phyloP scores from a whole-genome alignment of 1,284 basidiomycete genomes.

The Cryptococcus floricola region DNA sequence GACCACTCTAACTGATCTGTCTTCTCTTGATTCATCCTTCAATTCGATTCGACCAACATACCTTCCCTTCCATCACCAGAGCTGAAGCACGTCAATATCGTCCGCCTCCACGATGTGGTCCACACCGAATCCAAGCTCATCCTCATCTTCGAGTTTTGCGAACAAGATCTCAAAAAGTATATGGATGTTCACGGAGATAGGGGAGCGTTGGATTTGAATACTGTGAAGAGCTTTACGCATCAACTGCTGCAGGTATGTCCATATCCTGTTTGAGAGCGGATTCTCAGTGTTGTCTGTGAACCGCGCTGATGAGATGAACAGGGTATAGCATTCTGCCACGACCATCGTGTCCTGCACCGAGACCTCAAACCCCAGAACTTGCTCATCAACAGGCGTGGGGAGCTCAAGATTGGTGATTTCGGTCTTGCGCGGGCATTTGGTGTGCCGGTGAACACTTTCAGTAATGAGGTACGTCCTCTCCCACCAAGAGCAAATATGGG shows the following conservation, averaged over 20 bases:
- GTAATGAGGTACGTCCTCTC: conserved; percentile 72
- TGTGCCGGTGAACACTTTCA: conserved; percentile 95
- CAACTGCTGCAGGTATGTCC: conserved; percentile 41
- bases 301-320: conserved; percentile 54
- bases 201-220: conserved; percentile 62
- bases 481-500: background rate
- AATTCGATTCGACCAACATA: background rate
- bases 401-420: conserved; percentile 92
- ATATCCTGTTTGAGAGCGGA: background rate
- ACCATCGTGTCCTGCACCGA: conserved; percentile 91
- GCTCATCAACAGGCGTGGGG: conserved; percentile 83
- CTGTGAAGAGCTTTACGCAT: conserved; percentile 64
- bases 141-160: conserved; percentile 78
- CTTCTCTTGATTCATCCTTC: background rate
- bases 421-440: conserved; percentile 95
- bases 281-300: conserved; percentile 40
- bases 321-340: conserved; percentile 91
- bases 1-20: background rate
- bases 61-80: conserved; percentile 52
- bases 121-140: conserved; percentile 96
- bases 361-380: conserved; percentile 98
- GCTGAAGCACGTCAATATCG: conserved; percentile 91
- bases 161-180: conserved; percentile 83
- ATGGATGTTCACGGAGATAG: conserved; percentile 82
- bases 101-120: conserved; percentile 91